Evolutionary conservation across 1,284 basidiomycete species (phyloP), one percentile per base, ranked within the genome.

Genomic region (Athelia psychrophila): DNA sequence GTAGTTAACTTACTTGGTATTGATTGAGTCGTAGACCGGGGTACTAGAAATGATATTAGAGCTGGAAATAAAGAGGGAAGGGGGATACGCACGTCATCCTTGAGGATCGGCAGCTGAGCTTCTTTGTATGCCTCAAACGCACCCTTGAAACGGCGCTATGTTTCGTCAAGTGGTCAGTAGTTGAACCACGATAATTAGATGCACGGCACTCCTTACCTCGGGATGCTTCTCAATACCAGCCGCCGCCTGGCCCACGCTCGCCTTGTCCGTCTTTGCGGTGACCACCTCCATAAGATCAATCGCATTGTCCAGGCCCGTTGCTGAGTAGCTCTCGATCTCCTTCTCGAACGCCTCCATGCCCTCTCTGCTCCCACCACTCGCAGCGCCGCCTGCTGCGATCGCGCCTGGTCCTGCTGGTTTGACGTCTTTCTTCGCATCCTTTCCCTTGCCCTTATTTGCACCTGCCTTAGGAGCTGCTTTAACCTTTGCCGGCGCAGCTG

Each of bases 51-150:
- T 54, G 23, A 42, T 40, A 52, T 56, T 57, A 49, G 44, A 47
- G 3, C 15, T 3, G 22, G 23, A 58, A 40, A 47, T 52, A 53
- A 16, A 19, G 25, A 49, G 42, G 50, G 44, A 44, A 30, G 35
- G 23, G 6, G 22, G 13, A 30, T 6, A 65, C 76, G 44, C 59
- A 88, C 88, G 57, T 98, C 93, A 58, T 80, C 71, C 65, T 81
- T 87, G 55, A 89, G 60, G 22, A 79, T 86, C 0, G 95, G 93
- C 59, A 98, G 73, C 64, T 97, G 91, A 3, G 84, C 78, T 60
- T 98, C 95, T 64, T 91, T 84, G 72, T 95, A 98, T 3, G 93
- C 93, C 64, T 95, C 93, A 60, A 91, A 95, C 5, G 94, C 91
- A 36, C 87, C 84, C 78, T 95, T 95, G 80, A 90, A 94, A 55